Evolutionary conservation across 352 stramenopile genomes (phyloP).

Genomic region (Globisporangium nodosum): DNA sequence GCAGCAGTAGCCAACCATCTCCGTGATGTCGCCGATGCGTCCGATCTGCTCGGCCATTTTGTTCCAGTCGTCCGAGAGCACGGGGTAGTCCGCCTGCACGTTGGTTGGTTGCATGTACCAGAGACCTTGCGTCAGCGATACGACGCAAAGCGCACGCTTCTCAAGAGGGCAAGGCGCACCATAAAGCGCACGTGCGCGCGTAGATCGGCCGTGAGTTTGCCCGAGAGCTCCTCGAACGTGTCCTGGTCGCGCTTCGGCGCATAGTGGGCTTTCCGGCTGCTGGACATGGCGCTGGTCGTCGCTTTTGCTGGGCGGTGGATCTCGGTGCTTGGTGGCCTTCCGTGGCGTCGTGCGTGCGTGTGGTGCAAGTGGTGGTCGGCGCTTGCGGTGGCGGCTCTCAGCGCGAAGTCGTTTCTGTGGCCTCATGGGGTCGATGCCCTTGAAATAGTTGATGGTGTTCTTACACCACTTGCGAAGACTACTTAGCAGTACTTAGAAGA

Average conservation of each 20-base stretch:
- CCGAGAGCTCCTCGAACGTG: constrained; percentile 78
- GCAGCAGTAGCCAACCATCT: constrained; percentile 47
- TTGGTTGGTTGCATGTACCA: not conserved
- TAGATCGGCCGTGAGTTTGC: constrained; percentile 83
- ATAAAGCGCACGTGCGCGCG: constrained; percentile 85
- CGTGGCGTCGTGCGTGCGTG: not conserved
- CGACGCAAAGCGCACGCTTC: not conserved
- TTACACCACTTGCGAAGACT: no score
- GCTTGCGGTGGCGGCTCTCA: no score
- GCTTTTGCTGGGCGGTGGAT: not conserved
- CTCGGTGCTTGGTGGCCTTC: no score
- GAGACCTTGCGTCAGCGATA: not conserved
- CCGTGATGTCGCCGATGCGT: constrained; percentile 86
- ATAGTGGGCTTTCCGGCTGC: constrained; percentile 57
- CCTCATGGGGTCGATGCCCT: no score
- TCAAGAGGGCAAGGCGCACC: constrained; percentile 16
- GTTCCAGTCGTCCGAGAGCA: constrained; percentile 86
- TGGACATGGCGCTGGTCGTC: constrained; percentile 22
- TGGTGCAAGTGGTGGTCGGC: not conserved
- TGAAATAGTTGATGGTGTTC: no score
- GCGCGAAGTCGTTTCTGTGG: no score
- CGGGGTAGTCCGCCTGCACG: constrained; percentile 66
- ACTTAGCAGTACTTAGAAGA: no score
- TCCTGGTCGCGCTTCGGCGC: constrained; percentile 52
- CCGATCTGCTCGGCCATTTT: constrained; percentile 86